These are phyloP conservation scores for Torulaspora quercuum DNA, from an alignment of 805 yeast genomes.

Conservation along the genomic window DNA sequence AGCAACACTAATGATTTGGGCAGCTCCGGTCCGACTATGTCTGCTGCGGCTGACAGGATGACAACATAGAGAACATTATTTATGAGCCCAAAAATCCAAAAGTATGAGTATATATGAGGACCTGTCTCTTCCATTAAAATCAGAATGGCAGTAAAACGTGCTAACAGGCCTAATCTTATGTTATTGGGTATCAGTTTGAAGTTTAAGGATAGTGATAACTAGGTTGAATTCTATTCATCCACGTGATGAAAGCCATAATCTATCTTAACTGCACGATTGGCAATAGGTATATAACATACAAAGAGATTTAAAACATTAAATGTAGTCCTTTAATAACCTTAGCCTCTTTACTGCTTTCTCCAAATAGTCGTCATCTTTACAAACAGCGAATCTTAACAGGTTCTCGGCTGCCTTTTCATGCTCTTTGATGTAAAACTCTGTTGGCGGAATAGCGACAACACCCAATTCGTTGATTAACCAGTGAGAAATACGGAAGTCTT, in stretches of 20 bases:
- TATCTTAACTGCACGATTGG: too few relatives aligned
- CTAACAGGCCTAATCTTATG: too few relatives aligned
- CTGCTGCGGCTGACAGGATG: conserved; percentile 87
- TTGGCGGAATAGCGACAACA: conserved; percentile 94
- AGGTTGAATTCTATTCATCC: too few relatives aligned
- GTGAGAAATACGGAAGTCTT: conserved; percentile 83
- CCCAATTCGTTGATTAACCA: conserved; percentile 93
- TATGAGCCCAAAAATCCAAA: conserved; percentile 80
- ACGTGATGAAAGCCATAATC: too few relatives aligned
- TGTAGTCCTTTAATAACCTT: conserved; percentile 62
- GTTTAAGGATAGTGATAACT: too few relatives aligned
- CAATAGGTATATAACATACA: neutral
- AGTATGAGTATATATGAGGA: conserved; percentile 44
- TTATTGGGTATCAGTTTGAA: too few relatives aligned
- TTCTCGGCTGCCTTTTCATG: conserved; percentile 77
- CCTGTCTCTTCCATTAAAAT: conserved; percentile 7
- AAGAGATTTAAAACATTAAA: conserved; percentile 27
- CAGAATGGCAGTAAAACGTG: too few relatives aligned
- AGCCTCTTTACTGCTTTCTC: conserved; percentile 79
- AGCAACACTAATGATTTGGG: conserved; percentile 85
- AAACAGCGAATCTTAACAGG: conserved; percentile 88
- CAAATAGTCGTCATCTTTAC: conserved; percentile 82
- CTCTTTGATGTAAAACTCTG: conserved; percentile 79
- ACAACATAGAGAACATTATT: conserved; percentile 90
- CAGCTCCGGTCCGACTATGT: conserved; percentile 73